Percentiles rank a stretch among this genome's conserved stretches.
Conservation (phyloP, 768 basidiomycete genomes). For the Suillus hirtellus region DNA sequence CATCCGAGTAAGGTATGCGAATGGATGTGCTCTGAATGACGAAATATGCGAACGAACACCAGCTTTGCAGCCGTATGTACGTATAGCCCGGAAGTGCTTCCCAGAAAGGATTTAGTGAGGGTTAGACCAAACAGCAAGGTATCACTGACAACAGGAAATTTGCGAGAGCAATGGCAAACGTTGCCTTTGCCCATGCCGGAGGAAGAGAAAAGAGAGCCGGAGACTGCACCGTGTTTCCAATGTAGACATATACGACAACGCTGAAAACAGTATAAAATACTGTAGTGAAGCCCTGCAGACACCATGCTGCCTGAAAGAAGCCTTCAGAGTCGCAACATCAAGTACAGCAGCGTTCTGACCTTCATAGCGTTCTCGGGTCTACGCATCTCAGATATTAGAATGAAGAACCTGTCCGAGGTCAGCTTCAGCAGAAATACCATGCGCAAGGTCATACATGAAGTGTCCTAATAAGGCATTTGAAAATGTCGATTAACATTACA, state of each 20-base stretch:
- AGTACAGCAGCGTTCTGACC: constrained; percentile 27
- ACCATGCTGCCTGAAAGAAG: constrained; percentile 47
- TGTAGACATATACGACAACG: constrained; percentile 45
- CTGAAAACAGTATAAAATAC: constrained; percentile 50
- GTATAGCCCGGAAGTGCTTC: constrained; percentile 46
- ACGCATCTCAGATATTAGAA: constrained; percentile 59
- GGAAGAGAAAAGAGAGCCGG: constrained; percentile 50
- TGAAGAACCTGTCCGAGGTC: constrained; percentile 48
- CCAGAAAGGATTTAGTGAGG: background rate
- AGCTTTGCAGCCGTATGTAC: constrained; percentile 56
- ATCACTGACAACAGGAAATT: constrained; percentile 51
- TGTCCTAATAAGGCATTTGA: constrained; percentile 36
- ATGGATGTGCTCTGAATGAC: constrained; percentile 48
- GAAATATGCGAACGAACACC: constrained; percentile 52
- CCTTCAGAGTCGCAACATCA: background rate
- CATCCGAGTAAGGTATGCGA: constrained; percentile 52
- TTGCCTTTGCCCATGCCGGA: constrained; percentile 49
- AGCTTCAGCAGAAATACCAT: constrained; percentile 3
- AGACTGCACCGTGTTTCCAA: constrained; percentile 48
- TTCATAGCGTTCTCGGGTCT: constrained; percentile 56
- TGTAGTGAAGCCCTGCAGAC: constrained; percentile 54
- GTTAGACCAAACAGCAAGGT: background rate
- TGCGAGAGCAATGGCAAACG: constrained; percentile 48
- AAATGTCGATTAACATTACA: background rate
- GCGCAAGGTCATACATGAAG: constrained; percentile 43